Conservation (phyloP, 441 rosid species). For the Adansonia gregorii region DNA sequence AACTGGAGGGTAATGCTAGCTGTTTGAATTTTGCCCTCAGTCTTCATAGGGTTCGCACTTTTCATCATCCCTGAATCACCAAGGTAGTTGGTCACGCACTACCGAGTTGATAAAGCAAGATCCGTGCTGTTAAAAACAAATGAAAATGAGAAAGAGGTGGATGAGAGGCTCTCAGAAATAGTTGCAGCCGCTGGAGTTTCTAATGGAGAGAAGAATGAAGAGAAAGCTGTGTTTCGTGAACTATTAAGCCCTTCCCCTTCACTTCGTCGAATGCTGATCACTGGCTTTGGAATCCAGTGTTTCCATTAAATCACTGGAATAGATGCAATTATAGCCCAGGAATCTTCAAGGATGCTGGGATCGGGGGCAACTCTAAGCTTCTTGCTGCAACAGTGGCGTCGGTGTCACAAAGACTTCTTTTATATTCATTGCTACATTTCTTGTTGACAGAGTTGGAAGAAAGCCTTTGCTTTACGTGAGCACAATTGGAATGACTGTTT, state of each 20-base stretch:
- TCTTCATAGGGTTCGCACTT: slow-evolving; percentile 70
- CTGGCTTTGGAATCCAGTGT: slow-evolving; percentile 86
- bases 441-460: slow-evolving; percentile 76
- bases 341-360: slow-evolving; percentile 71
- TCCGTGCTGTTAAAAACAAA: slow-evolving; percentile 68
- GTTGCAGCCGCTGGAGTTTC: slow-evolving; percentile 56
- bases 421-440: slow-evolving; percentile 70
- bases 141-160: slow-evolving; percentile 68
- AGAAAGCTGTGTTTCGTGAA: slow-evolving; percentile 80
- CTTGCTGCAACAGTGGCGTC: slow-evolving; percentile 86
- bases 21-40: slow-evolving; percentile 77
- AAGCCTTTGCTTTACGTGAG: slow-evolving; percentile 86
- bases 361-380: slow-evolving; percentile 59
- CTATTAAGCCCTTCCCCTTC: slow-evolving; percentile 70
- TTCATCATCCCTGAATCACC: slow-evolving; percentile 90
- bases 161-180: slow-evolving; percentile 78
- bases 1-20: slow-evolving; percentile 94
- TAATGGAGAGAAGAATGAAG: slow-evolving; percentile 47
- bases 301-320: slow-evolving; percentile 89
- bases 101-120: slow-evolving; percentile 75
- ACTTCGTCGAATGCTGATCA: slow-evolving; percentile 60
- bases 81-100: slow-evolving; percentile 82
- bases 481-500: slow-evolving; percentile 88
- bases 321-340: slow-evolving; percentile 87
- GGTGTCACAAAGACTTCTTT: slow-evolving; percentile 73